Evolutionary conservation across 208 protist species (phyloP), one percentile per base, ranked within the genome.

Genomic region (Giardia duodenalis): DNA sequence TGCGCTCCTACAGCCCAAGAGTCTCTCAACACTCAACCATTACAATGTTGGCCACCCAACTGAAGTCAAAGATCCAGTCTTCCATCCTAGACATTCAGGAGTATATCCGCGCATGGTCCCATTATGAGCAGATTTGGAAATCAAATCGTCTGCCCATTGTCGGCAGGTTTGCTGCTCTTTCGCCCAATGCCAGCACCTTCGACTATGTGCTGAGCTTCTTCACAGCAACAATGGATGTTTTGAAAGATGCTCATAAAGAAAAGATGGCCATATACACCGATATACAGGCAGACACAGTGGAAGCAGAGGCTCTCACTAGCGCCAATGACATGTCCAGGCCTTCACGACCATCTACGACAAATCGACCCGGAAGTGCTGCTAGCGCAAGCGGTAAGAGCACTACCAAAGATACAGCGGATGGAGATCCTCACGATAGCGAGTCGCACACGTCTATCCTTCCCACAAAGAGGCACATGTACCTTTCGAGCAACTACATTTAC

Each of bases 181-280:
- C 4, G 22, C 4, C 42, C 44, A 42, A 89, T 89, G 42, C 4
- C 22, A 4, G 42, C 86, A 4, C 44, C 19, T 89, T 91, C 2
- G 88, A 91, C 46, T 47, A 91, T 2, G 10, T 91, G 4, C 10
- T 91, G 0, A 2, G 1, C 0, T 91, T 91, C 44, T 91, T 91
- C 46, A 67, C 88, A 1, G 2, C 1, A 19, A 47, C 88, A 2
- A n/a, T n/a, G 44, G 1, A 91, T 1, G n/a, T 47, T 4, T 91
- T 91, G 10, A 47, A 91, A 45, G 43, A 48, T n/a, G 88, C 44
- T 0, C 19, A 67, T 1, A 2, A 46, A 1, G 45, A 48, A 91
- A 48, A 46, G 45, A 91, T 47, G 46, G n/a, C 43, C 45, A 45
- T 91, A 4, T 47, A 47, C 2, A 22, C 86, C 10, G 86, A 89